Conservation (phyloP, 345 rosid species). For the Cardamine resedifolia region DNA sequence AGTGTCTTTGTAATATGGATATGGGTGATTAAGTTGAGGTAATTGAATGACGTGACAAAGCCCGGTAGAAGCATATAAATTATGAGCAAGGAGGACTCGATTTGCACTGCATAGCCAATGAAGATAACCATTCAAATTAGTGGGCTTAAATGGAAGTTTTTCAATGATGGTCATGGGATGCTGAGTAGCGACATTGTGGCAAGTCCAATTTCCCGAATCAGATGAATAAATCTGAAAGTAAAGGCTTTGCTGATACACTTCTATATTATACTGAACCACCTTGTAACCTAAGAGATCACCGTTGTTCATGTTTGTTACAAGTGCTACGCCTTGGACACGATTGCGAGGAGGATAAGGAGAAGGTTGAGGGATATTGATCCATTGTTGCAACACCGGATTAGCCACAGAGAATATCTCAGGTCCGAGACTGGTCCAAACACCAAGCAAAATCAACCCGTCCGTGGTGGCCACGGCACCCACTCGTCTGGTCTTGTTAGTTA, state of each 20-base stretch:
- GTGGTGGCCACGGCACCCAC: not conserved
- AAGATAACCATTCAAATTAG: too few species aligned
- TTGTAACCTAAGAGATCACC: not conserved
- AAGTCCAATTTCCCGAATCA: not conserved
- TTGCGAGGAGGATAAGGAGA: not conserved
- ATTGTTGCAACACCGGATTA: not conserved
- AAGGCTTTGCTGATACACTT: too few species aligned
- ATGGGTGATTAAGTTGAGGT: too few species aligned
- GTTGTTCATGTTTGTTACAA: not conserved
- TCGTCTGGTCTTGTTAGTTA: not conserved
- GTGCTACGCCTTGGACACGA: not conserved
- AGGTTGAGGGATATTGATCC: not conserved
- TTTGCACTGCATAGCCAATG: too few species aligned
- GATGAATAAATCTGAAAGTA: not conserved
- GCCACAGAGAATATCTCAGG: not conserved
- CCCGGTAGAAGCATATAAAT: too few species aligned
- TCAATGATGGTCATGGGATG: too few species aligned
- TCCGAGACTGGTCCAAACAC: not conserved
- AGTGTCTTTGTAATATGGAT: too few species aligned
- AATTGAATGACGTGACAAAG: too few species aligned
- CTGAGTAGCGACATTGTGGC: too few species aligned
- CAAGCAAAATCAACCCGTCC: not conserved
- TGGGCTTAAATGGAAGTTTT: too few species aligned
- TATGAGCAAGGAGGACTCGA: too few species aligned
- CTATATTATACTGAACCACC: not conserved